Evolutionary conservation across 2,329 filamentous ascomycete species (phyloP).

Genomic region (Fusarium sp.): DNA sequence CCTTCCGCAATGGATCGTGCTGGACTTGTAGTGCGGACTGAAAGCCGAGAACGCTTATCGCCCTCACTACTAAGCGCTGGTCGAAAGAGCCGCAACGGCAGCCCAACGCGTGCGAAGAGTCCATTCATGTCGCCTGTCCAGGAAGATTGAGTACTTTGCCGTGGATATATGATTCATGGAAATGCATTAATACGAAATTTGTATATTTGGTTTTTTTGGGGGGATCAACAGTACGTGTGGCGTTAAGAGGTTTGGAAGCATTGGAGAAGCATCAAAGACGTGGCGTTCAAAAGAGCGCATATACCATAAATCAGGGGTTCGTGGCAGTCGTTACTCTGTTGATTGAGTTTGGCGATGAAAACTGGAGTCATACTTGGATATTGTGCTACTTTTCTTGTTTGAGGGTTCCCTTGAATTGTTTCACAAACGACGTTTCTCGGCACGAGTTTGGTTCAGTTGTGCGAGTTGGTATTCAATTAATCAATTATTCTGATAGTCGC

Average conservation of each 20-base stretch:
- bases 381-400: background rate
- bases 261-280: slow-evolving; percentile 1
- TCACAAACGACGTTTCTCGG: background rate
- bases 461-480: slow-evolving; percentile 5
- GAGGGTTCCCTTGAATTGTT: background rate
- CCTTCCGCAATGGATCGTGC: slow-evolving; percentile 70
- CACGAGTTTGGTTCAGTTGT: background rate
- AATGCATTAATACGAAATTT: background rate
- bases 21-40: slow-evolving; percentile 83
- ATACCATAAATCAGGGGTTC: slow-evolving; percentile 26
- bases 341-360: background rate
- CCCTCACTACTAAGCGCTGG: slow-evolving; percentile 68
- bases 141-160: slow-evolving; percentile 51
- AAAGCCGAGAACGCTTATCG: slow-evolving; percentile 83
- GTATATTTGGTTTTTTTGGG: background rate
- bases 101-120: slow-evolving; percentile 70
- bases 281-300: slow-evolving; percentile 33
- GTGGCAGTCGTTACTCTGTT: slow-evolving; percentile 2
- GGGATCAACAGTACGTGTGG: slow-evolving; percentile 11
- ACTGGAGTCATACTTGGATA: slow-evolving; percentile 10
- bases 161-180: background rate
- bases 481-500: slow-evolving; percentile 21
- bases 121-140: slow-evolving; percentile 65
- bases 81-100: slow-evolving; percentile 67
- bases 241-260: slow-evolving; percentile 17